Percentiles rank a stretch among this genome's conserved stretches.
phyloP scores from a whole-genome alignment of 768 basidiomycete species.

The Rubroboletus satanas region DNA sequence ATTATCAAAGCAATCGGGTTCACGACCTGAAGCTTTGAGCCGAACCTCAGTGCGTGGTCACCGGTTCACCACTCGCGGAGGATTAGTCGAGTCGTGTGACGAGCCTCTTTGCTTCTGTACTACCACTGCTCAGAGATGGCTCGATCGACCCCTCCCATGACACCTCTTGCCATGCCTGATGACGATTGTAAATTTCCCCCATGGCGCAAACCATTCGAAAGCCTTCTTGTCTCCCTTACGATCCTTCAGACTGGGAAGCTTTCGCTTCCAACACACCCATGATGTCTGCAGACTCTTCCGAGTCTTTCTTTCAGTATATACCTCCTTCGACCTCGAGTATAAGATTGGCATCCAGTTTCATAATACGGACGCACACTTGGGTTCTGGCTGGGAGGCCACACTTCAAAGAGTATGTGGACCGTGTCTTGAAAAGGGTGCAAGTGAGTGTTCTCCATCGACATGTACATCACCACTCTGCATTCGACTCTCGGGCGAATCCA shows the following conservation, averaged over 20 bases:
- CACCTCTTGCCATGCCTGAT: background rate
- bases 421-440: background rate
- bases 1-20: too few species aligned
- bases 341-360: background rate
- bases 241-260: background rate
- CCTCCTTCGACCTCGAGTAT: background rate
- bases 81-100: too few species aligned
- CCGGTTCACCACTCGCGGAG: too few species aligned
- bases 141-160: background rate
- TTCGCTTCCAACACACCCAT: background rate
- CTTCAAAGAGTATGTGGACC: background rate
- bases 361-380: too few species aligned
- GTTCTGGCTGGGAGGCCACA: background rate
- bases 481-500: background rate
- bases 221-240: background rate
- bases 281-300: background rate
- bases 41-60: too few species aligned
- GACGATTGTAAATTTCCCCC: rapidly evolving
- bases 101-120: background rate
- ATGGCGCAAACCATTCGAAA: background rate
- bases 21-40: too few species aligned
- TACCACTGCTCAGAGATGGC: background rate
- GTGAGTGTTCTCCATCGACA: background rate
- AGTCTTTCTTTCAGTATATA: background rate
- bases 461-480: background rate